Conservation (phyloP, 768 basidiomycete genomes). For the Tephrocybe sp. region DNA sequence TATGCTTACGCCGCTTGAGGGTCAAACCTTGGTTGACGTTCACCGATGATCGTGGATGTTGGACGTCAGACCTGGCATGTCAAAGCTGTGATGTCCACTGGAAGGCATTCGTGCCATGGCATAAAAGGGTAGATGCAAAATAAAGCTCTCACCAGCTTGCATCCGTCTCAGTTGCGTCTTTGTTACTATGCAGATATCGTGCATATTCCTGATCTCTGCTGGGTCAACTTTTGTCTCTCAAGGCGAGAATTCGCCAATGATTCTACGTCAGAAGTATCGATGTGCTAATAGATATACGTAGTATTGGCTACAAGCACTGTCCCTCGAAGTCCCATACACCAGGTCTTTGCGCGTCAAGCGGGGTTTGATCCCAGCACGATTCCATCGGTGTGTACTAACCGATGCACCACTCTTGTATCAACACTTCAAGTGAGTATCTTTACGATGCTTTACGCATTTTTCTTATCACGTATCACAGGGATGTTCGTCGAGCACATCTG, state of each 20-base stretch:
- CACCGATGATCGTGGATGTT: neutral
- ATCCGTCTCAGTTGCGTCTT: neutral
- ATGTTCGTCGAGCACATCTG: neutral
- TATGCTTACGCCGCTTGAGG: too few relatives aligned
- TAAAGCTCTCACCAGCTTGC: neutral
- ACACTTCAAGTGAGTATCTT: neutral
- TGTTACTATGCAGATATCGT: neutral
- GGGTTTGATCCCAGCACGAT: constrained; percentile 9
- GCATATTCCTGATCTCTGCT: neutral
- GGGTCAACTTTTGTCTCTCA: neutral
- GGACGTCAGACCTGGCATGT: neutral
- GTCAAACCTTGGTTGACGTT: too few relatives aligned
- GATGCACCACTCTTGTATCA: constrained; percentile 2
- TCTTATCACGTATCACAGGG: neutral
- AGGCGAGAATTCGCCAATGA: neutral
- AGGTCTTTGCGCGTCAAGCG: constrained; percentile 11
- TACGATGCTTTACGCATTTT: neutral
- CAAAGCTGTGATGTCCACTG: neutral
- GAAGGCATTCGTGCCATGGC: neutral
- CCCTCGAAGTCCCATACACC: constrained; percentile 5
- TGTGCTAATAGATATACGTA: neutral
- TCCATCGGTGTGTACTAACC: constrained; percentile 2
- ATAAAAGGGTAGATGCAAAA: neutral
- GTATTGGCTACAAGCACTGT: constrained; percentile 1
- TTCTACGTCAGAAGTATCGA: neutral